Conservation (phyloP, 192 early-diverging fungal genomes). For the Backusella australiensis region DNA sequence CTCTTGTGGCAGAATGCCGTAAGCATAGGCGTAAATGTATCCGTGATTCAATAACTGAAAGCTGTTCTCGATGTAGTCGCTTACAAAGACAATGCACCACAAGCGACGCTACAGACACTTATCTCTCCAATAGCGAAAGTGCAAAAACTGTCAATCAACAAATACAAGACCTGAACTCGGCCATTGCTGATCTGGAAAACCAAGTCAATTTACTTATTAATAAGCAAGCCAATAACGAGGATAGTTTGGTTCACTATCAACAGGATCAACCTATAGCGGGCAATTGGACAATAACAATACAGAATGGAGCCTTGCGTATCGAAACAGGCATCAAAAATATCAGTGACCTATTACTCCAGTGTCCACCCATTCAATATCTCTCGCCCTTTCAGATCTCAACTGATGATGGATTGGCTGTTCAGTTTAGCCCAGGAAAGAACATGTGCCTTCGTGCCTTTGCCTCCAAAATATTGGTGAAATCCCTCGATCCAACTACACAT, state of each 20-base stretch:
- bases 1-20: not conserved
- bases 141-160: not conserved
- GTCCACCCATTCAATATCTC: not conserved
- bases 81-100: not conserved
- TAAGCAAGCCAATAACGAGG: not conserved
- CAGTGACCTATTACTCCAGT: not conserved
- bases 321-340: slow-evolving; percentile 3
- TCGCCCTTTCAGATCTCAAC: not conserved
- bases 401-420: not conserved
- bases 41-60: not conserved
- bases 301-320: not conserved
- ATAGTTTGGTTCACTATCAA: not conserved
- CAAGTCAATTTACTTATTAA: not conserved
- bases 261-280: not conserved
- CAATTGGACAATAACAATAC: not conserved
- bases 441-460: not conserved
- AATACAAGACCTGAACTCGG: not conserved
- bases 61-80: not conserved
- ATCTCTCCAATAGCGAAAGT: not conserved
- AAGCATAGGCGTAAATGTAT: not conserved
- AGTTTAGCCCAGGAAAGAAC: not conserved
- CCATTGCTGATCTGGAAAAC: not conserved
- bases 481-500: not conserved
- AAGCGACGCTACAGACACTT: not conserved
- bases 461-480: not conserved